These are phyloP conservation scores for Ochetophila trinervis DNA, from an alignment of 306 rosid genomes.

Conservation along the genomic window DNA sequence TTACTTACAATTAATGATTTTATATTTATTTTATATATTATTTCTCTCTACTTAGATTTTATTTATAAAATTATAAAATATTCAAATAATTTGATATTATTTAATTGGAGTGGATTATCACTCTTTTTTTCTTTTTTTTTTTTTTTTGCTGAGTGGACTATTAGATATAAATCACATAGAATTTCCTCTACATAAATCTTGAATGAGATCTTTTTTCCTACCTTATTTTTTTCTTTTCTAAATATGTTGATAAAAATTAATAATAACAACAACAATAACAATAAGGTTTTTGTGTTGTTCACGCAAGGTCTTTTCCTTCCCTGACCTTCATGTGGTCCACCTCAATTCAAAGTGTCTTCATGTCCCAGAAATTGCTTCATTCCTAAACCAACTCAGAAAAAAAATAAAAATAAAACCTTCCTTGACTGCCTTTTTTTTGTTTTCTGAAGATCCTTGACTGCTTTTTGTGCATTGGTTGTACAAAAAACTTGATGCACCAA, in stretches of 20 bases:
- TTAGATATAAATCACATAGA: too few species aligned
- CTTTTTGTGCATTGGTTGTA: background rate
- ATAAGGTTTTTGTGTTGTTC: slow-evolving; percentile 19
- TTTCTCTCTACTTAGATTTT: too few species aligned
- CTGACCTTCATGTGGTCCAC: slow-evolving; percentile 34
- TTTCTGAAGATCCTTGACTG: too few species aligned
- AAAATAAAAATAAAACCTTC: background rate
- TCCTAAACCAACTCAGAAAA: background rate
- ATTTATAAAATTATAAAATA: too few species aligned
- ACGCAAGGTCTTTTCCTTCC: slow-evolving; percentile 30
- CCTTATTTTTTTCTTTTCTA: background rate
- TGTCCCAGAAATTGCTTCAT: background rate
- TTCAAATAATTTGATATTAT: too few species aligned
- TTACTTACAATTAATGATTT: too few species aligned
- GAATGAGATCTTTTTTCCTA: background rate
- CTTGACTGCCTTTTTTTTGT: background rate
- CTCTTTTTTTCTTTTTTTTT: too few species aligned
- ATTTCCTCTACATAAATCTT: too few species aligned
- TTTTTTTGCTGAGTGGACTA: too few species aligned
- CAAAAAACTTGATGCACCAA: background rate
- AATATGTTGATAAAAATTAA: background rate
- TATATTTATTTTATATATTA: too few species aligned
- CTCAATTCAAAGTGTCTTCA: slow-evolving; percentile 16
- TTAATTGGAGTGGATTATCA: too few species aligned
- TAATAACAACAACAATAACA: background rate